Percentiles rank a stretch among this genome's conserved stretches.
These are phyloP conservation scores for Diutina scorzettiae DNA, from an alignment of 1,139 yeast genomes.

Conservation along the genomic window DNA sequence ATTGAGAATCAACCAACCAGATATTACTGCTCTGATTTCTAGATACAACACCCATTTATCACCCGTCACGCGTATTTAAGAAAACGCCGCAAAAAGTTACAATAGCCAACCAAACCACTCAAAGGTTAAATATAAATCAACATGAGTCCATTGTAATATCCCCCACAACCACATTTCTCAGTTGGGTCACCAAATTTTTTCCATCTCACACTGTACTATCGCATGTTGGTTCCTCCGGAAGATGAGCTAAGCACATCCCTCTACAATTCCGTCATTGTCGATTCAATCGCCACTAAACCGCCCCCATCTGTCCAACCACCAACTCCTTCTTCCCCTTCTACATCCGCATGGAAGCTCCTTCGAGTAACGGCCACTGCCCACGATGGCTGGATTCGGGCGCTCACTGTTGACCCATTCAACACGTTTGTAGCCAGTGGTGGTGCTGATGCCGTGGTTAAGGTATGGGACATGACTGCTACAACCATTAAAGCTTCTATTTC, in stretches of 20 bases:
- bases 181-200: too few species aligned
- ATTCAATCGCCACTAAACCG: background rate
- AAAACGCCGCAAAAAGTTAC: too few species aligned
- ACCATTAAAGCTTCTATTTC: slow-evolving; percentile 62
- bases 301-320: background rate
- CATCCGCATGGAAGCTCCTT: background rate
- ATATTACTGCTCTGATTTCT: too few species aligned
- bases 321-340: background rate
- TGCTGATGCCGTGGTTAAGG: slow-evolving; percentile 74
- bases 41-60: too few species aligned
- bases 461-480: slow-evolving; percentile 83
- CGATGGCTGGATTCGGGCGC: slow-evolving; percentile 80
- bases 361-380: slow-evolving; percentile 40
- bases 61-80: too few species aligned
- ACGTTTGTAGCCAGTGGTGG: slow-evolving; percentile 47
- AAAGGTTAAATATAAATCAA: too few species aligned
- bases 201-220: background rate
- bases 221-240: background rate
- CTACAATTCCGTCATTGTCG: background rate
- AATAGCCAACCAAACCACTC: too few species aligned
- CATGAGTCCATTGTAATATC: too few species aligned
- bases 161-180: too few species aligned
- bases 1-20: too few species aligned
- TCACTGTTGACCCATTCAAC: slow-evolving; percentile 78
- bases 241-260: background rate